Evolutionary conservation across 805 yeast genomes (phyloP).

Genomic region (Naumovozyma baii): DNA sequence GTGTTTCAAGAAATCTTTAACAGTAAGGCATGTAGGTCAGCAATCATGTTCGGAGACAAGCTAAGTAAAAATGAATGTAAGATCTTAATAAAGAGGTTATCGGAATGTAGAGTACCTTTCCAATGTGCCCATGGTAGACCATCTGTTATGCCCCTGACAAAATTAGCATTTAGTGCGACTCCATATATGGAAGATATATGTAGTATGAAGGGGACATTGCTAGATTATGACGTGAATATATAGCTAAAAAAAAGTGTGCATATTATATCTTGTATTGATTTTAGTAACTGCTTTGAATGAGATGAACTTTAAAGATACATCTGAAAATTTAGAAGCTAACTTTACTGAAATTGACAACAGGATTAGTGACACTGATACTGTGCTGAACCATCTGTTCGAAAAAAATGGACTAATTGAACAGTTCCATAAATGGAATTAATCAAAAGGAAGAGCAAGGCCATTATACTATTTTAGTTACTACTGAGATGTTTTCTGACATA

Average conservation of each 20-base stretch:
- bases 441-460: no score
- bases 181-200: neutral
- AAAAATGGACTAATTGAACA: no score
- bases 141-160: constrained; percentile 46
- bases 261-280: neutral
- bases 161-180: constrained; percentile 2
- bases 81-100: constrained; percentile 34
- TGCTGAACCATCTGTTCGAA: no score
- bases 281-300: no score
- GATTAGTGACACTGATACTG: no score
- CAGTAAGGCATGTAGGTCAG: constrained; percentile 56
- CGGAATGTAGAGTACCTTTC: constrained; percentile 50
- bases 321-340: no score
- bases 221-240: neutral
- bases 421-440: no score
- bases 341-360: no score
- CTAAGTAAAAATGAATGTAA: constrained; percentile 38
- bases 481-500: no score
- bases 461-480: no score
- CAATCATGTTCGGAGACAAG: constrained; percentile 62
- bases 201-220: neutral
- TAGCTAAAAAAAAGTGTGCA: neutral
- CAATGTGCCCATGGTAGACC: constrained; percentile 87
- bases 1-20: constrained; percentile 42
- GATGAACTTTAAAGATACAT: no score